These are phyloP conservation scores for Neurospora cerealis DNA, from an alignment of 495 filamentous ascomycete species.

Conservation along the genomic window DNA sequence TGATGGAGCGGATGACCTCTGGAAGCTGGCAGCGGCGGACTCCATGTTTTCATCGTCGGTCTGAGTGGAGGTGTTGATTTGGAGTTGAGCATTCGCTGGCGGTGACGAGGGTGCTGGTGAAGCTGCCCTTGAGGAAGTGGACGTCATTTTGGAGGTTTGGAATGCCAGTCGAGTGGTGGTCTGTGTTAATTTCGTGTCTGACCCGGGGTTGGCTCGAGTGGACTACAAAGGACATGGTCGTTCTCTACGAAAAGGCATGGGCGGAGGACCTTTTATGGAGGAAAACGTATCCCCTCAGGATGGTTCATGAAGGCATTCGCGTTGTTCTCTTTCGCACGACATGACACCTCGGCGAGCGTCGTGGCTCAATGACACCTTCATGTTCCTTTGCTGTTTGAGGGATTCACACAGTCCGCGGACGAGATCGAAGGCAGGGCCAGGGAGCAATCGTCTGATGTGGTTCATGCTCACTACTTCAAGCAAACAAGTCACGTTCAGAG, in stretches of 20 bases:
- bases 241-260: background rate
- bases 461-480: background rate
- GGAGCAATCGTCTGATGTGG: background rate
- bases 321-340: background rate
- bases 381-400: background rate
- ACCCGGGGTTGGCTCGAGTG: background rate
- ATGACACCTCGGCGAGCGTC: background rate
- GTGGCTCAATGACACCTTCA: background rate
- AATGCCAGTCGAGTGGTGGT: background rate
- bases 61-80: background rate
- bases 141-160: background rate
- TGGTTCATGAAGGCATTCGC: background rate
- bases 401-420: background rate
- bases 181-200: background rate
- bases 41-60: background rate
- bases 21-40: background rate
- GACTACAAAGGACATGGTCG: background rate
- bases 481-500: background rate
- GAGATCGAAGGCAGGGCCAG: background rate
- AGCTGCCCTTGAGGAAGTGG: background rate
- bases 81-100: background rate
- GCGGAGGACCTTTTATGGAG: background rate
- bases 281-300: background rate
- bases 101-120: background rate
- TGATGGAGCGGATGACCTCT: background rate